Percentiles rank a stretch among this genome's conserved stretches.
Evolutionary conservation across 176 grass and related monocot species (phyloP).

Genomic region (Raddia guianensis): DNA sequence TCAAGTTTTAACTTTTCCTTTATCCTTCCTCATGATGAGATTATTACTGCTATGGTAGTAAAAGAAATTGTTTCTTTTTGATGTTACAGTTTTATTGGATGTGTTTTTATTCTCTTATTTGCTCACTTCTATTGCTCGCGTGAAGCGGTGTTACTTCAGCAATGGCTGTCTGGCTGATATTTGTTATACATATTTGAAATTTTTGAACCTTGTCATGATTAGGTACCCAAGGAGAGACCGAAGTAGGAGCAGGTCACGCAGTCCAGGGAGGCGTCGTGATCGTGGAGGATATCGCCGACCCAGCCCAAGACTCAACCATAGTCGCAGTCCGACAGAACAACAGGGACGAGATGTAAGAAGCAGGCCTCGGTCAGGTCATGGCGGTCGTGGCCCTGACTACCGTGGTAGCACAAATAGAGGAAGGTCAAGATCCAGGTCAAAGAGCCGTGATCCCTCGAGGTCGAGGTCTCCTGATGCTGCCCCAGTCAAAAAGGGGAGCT

Average conservation of each 20-base stretch:
- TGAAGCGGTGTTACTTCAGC: constrained; percentile 18
- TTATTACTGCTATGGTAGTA: background rate
- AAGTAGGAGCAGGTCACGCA: constrained; percentile 64
- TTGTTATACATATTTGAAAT: background rate
- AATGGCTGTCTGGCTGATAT: background rate
- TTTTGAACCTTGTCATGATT: background rate
- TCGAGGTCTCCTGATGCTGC: constrained; percentile 56
- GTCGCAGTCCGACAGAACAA: constrained; percentile 41
- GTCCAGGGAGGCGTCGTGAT: constrained; percentile 41
- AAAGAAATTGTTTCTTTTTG: constrained; percentile 19
- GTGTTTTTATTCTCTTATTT: background rate
- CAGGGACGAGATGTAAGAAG: constrained; percentile 3
- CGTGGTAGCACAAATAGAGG: constrained; percentile 37
- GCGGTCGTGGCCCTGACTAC: background rate
- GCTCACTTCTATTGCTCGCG: background rate
- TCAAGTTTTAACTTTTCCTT: background rate
- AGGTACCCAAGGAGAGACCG: constrained; percentile 60
- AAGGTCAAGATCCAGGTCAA: constrained; percentile 58
- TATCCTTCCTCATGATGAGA: background rate
- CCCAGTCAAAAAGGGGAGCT: constrained; percentile 37
- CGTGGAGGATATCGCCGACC: constrained; percentile 43
- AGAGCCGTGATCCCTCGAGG: constrained; percentile 24
- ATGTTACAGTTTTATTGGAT: constrained; percentile 13
- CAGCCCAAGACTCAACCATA: constrained; percentile 56
- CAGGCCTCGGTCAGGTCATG: constrained; percentile 48